Percentiles rank a stretch among this genome's conserved stretches.
phyloP scores from a whole-genome alignment of 2,329 filamentous ascomycete species.

The Biscogniauxia mediterranea region DNA sequence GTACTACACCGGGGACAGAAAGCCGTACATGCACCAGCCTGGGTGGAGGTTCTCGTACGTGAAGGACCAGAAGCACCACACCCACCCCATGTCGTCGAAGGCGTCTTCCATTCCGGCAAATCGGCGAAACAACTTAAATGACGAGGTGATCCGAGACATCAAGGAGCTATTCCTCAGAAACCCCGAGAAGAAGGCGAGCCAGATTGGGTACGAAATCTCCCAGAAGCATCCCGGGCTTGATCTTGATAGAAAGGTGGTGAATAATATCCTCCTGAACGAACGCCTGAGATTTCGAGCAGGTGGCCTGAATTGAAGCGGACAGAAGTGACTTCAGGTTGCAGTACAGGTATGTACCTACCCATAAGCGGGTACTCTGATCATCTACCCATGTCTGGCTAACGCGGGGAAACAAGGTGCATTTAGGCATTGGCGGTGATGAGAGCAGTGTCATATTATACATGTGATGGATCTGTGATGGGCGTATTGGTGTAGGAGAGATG shows the following conservation, averaged over 20 bases:
- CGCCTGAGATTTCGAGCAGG: too few relatives aligned
- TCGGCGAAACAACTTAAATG: not conserved
- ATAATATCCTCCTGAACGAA: not conserved
- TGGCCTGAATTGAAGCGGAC: too few relatives aligned
- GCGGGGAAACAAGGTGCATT: too few relatives aligned
- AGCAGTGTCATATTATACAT: too few relatives aligned
- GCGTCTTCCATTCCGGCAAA: not conserved
- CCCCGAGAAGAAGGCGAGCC: not conserved
- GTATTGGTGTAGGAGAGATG: too few relatives aligned
- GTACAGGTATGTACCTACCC: too few relatives aligned
- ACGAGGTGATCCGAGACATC: not conserved
- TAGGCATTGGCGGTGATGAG: too few relatives aligned
- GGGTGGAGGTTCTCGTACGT: not conserved
- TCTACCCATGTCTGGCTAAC: too few relatives aligned
- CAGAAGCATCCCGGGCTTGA: not conserved
- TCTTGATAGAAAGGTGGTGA: not conserved
- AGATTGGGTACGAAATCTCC: not conserved
- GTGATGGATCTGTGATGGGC: too few relatives aligned
- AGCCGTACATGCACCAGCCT: not conserved
- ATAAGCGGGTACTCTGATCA: too few relatives aligned
- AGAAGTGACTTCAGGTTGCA: too few relatives aligned
- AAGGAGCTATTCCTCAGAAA: not conserved
- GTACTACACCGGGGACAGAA: not conserved
- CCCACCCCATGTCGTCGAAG: not conserved
- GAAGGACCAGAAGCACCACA: not conserved